Evolutionary conservation across 805 yeast species (phyloP).

Genomic region (Yarrowia alimentaria): DNA sequence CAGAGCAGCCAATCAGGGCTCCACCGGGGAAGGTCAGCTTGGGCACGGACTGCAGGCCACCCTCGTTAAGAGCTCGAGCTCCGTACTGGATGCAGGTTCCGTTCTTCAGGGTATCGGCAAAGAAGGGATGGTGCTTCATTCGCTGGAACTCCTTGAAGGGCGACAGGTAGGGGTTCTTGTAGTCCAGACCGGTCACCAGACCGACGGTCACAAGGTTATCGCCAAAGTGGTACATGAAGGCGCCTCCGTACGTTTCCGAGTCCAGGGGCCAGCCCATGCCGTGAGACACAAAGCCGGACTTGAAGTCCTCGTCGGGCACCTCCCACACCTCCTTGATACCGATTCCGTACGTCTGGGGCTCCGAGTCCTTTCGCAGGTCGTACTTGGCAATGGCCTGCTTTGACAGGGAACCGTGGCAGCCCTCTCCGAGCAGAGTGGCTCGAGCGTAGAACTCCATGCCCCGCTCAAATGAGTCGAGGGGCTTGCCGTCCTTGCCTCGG

Average conservation of each 20-base stretch:
- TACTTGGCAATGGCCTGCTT: constrained; percentile 71
- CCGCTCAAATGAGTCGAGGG: constrained; percentile 82
- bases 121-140: constrained; percentile 89
- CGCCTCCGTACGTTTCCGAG: constrained; percentile 85
- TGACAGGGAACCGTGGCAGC: constrained; percentile 94
- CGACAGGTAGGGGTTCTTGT: constrained; percentile 88
- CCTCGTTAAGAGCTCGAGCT: constrained; percentile 96
- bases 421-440: constrained; percentile 88
- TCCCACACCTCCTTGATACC: constrained; percentile 99
- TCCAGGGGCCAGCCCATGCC: constrained; percentile 85
- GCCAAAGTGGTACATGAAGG: constrained; percentile 95
- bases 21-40: constrained; percentile 94
- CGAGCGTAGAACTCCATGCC: constrained; percentile 97
- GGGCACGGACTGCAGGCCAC: constrained; percentile 94
- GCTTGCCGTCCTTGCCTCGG: constrained; percentile 66
- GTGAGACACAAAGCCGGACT: constrained; percentile 78
- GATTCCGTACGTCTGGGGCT: constrained; percentile 86
- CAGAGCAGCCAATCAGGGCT: constrained; percentile 88
- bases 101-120: constrained; percentile 67
- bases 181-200: constrained; percentile 91
- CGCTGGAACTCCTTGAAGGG: constrained; percentile 96
- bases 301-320: constrained; percentile 76
- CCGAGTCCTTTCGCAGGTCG: constrained; percentile 61
- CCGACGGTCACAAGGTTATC: constrained; percentile 91
- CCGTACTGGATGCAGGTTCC: constrained; percentile 94